These are phyloP conservation scores for Malbranchea zuffiana DNA, from an alignment of 2,329 filamentous ascomycete species.

Conservation along the genomic window DNA sequence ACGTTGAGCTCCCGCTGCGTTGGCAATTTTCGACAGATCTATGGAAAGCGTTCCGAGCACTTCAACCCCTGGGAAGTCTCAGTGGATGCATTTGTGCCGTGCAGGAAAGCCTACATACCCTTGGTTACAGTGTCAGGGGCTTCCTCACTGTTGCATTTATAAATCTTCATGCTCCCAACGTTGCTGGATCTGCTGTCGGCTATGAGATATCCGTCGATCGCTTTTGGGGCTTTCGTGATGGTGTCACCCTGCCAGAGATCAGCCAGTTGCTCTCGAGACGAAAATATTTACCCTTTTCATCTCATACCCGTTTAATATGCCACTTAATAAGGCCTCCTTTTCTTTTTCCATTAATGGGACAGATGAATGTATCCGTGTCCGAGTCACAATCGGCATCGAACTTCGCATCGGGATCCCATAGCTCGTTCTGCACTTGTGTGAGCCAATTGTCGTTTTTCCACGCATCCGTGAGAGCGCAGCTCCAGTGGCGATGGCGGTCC, in stretches of 20 bases:
- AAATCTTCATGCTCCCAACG: conserved; percentile 4
- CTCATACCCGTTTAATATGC: conserved; percentile 12
- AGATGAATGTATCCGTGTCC: conserved; percentile 11
- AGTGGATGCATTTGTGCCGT: neutral
- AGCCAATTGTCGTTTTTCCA: neutral
- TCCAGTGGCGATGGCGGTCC: conserved; percentile 15
- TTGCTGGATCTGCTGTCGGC: neutral
- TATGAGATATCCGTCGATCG: conserved; percentile 9
- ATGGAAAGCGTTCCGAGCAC: conserved; percentile 1
- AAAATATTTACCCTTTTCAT: no score
- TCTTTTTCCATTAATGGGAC: conserved; percentile 7
- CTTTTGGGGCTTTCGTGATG: conserved; percentile 4
- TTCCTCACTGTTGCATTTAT: conserved; percentile 1
- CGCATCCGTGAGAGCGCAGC: conserved; percentile 12
- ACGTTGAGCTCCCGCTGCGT: neutral
- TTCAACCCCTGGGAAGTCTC: conserved; percentile 2
- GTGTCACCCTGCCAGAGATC: conserved; percentile 4
- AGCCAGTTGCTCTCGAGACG: neutral
- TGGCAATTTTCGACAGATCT: neutral
- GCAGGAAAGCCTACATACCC: neutral
- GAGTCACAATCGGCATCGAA: conserved; percentile 11
- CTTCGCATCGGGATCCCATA: conserved; percentile 11
- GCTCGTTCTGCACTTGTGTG: conserved; percentile 8
- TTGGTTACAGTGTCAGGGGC: conserved; percentile 1
- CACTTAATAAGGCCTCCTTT: conserved; percentile 5